Conservation (phyloP, 2,329 filamentous ascomycete genomes). For the Lachnellula subtilissima region DNA sequence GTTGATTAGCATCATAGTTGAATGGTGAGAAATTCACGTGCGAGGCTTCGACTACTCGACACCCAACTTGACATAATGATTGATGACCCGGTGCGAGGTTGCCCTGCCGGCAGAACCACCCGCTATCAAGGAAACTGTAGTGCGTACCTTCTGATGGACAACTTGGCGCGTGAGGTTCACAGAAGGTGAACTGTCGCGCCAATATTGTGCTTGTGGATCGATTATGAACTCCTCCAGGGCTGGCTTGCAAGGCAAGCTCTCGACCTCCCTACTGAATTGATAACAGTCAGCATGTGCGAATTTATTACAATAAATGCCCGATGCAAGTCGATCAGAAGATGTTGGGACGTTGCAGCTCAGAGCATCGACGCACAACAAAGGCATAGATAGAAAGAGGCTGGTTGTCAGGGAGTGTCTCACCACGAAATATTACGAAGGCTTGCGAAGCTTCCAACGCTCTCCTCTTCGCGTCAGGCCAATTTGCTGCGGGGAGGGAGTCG, state of each 20-base stretch:
- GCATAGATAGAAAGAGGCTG: constrained; percentile 21
- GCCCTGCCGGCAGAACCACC: neutral
- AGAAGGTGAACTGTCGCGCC: constrained; percentile 17
- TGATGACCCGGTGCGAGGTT: neutral
- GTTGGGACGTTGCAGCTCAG: constrained; percentile 14
- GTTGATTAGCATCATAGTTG: constrained; percentile 3
- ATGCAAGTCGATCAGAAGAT: constrained; percentile 2
- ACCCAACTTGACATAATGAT: neutral
- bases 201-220: constrained; percentile 13
- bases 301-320: constrained; percentile 4
- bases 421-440: constrained; percentile 22
- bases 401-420: constrained; percentile 24
- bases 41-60: neutral
- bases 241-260: constrained; percentile 18
- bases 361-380: constrained; percentile 22
- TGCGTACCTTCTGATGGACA: constrained; percentile 16
- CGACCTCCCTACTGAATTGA: constrained; percentile 13
- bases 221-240: constrained; percentile 14
- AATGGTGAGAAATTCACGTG: neutral
- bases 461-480: constrained; percentile 10
- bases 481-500: constrained; percentile 8
- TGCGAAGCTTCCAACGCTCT: constrained; percentile 11
- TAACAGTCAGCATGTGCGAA: constrained; percentile 21
- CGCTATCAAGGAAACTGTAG: neutral
- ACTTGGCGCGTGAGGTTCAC: constrained; percentile 10